phyloP scores from a whole-genome alignment of 192 early-diverging fungal species.

The Backusella morwellensis region DNA sequence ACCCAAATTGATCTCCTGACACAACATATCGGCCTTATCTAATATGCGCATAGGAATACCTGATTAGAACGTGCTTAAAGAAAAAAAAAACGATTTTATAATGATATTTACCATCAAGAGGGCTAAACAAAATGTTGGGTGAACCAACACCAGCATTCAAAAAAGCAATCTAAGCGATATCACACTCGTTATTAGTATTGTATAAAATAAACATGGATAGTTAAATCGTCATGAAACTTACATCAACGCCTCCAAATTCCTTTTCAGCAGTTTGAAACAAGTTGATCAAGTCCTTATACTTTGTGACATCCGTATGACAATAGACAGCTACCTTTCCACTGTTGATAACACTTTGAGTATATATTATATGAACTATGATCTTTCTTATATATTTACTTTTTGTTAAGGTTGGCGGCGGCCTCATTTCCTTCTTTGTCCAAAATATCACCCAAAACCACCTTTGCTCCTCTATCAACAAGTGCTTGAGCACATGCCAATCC shows the following conservation, averaged over 20 bases:
- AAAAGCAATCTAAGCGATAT: background rate
- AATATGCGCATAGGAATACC: background rate
- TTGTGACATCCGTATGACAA: slow-evolving; percentile 18
- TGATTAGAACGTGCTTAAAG: background rate
- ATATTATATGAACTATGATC: background rate
- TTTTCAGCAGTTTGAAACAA: slow-evolving; percentile 24
- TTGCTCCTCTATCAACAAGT: slow-evolving; percentile 13
- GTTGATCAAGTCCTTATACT: slow-evolving; percentile 19
- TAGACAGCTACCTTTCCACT: slow-evolving; percentile 19
- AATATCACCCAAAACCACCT: slow-evolving; percentile 24
- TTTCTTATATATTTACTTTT: slow-evolving; percentile 11
- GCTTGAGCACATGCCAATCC: slow-evolving; percentile 13
- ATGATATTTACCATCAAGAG: background rate
- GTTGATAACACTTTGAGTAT: background rate
- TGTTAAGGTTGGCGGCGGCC: background rate
- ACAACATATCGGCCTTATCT: slow-evolving; percentile 2
- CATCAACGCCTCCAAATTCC: slow-evolving; percentile 36
- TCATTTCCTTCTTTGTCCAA: slow-evolving; percentile 5
- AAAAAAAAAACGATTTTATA: background rate
- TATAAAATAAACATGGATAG: too few species aligned
- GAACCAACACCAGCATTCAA: background rate
- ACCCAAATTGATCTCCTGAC: slow-evolving; percentile 5
- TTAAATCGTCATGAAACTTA: background rate
- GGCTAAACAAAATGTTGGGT: background rate
- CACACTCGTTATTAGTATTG: background rate